A percentile compares a stretch with the other conserved stretches of the same genome.
phyloP scores from a whole-genome alignment of 2,329 filamentous ascomycete genomes.

The Sporothrix pallida region DNA sequence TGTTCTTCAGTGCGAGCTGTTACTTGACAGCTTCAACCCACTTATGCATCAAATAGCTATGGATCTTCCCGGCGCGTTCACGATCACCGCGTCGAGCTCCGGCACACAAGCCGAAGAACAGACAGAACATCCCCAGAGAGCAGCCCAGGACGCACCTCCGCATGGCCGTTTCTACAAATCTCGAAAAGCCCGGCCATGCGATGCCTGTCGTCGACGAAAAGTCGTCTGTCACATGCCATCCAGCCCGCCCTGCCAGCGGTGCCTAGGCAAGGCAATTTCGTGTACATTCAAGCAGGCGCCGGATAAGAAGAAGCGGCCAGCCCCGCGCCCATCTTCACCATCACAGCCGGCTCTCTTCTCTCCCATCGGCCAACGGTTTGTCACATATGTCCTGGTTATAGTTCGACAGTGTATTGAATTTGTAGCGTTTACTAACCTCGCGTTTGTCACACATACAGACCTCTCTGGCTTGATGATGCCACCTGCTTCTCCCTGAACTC shows the following conservation, averaged over 20 bases:
- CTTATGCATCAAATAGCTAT: background rate
- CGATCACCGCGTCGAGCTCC: background rate
- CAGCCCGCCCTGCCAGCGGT: constrained; percentile 36
- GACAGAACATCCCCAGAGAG: background rate
- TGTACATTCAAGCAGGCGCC: constrained; percentile 37
- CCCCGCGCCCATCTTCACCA: background rate
- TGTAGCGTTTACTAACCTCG: too few species aligned
- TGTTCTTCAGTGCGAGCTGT: too few species aligned
- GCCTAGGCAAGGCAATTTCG: constrained; percentile 25
- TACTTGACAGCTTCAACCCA: background rate
- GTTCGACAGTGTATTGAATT: too few species aligned
- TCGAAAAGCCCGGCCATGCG: constrained; percentile 37
- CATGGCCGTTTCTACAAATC: constrained; percentile 37
- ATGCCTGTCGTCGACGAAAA: constrained; percentile 35
- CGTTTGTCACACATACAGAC: too few species aligned
- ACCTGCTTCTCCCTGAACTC: background rate
- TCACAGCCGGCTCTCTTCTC: background rate
- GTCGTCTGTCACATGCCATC: constrained; percentile 37
- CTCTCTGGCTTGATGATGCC: constrained; percentile 4
- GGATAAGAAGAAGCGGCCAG: constrained; percentile 30
- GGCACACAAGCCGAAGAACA: too few species aligned
- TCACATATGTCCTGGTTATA: too few species aligned
- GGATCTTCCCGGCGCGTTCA: background rate
- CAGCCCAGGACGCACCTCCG: background rate
- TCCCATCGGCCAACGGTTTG: too few species aligned